Conservation (phyloP, 2,329 filamentous ascomycete genomes). For the Sporothrix luriei region DNA sequence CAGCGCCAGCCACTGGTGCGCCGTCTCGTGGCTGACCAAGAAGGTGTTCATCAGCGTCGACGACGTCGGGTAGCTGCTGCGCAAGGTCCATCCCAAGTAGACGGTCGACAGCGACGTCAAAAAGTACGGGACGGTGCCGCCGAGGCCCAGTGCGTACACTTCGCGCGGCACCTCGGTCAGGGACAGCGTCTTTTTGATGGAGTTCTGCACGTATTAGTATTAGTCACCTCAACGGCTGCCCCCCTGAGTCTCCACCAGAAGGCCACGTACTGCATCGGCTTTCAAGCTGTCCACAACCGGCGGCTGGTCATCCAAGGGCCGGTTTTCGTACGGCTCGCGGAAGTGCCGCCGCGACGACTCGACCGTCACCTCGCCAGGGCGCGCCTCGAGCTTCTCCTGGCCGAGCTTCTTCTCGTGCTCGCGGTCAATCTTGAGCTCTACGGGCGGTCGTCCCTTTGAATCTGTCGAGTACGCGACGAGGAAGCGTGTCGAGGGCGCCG, state of each 20-base stretch:
- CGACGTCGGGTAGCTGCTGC: slow-evolving; percentile 59
- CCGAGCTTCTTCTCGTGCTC: slow-evolving; percentile 59
- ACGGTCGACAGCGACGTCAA: slow-evolving; percentile 81
- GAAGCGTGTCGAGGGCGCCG: background rate
- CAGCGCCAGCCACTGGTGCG: slow-evolving; percentile 69
- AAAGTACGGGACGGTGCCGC: slow-evolving; percentile 82
- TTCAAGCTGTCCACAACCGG: slow-evolving; percentile 45
- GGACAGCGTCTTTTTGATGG: slow-evolving; percentile 70
- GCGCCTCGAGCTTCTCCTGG: slow-evolving; percentile 58
- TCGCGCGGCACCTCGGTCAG: slow-evolving; percentile 67
- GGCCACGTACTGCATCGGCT: slow-evolving; percentile 56
- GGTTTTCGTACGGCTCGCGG: slow-evolving; percentile 46
- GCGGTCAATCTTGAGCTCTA: slow-evolving; percentile 49
- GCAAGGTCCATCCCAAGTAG: slow-evolving; percentile 80
- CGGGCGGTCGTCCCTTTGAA: slow-evolving; percentile 5
- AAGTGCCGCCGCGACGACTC: slow-evolving; percentile 59
- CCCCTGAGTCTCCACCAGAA: background rate
- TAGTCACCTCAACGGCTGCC: background rate
- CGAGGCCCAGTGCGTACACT: slow-evolving; percentile 68
- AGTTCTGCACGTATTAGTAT: slow-evolving; percentile 51
- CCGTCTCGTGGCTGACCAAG: slow-evolving; percentile 69
- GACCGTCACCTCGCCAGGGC: slow-evolving; percentile 63
- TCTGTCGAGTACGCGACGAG: slow-evolving; percentile 34
- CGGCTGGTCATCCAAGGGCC: background rate
- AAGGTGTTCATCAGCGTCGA: slow-evolving; percentile 67